These are phyloP conservation scores for Cladophialophora bantiana DNA, from an alignment of 2,329 filamentous ascomycete species.

Conservation along the genomic window DNA sequence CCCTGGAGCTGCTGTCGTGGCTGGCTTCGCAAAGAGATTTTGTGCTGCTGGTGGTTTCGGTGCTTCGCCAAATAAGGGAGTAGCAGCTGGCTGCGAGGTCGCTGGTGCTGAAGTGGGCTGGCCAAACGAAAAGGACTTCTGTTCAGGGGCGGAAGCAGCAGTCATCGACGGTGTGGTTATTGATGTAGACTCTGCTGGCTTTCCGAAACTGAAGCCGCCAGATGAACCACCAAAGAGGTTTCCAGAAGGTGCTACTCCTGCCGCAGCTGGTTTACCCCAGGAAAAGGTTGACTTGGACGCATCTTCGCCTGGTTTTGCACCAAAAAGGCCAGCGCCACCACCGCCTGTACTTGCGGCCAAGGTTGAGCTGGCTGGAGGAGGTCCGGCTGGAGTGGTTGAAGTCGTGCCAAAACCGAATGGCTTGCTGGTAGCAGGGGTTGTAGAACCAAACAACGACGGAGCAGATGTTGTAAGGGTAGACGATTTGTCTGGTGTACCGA, in stretches of 20 bases:
- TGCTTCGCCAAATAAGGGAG: slow-evolving; percentile 26
- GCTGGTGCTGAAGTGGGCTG: slow-evolving; percentile 21
- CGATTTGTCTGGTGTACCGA: slow-evolving; percentile 36
- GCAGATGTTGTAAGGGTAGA: slow-evolving; percentile 40
- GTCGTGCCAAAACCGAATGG: slow-evolving; percentile 48
- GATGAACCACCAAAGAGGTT: slow-evolving; percentile 49
- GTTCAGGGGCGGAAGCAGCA: slow-evolving; percentile 21
- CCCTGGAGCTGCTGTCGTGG: slow-evolving; percentile 19
- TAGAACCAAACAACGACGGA: slow-evolving; percentile 47
- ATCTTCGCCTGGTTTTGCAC: slow-evolving; percentile 41
- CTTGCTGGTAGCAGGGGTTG: slow-evolving; percentile 46
- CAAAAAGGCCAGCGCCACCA: slow-evolving; percentile 42
- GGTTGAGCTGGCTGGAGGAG: slow-evolving; percentile 49
- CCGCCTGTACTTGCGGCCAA: slow-evolving; percentile 44
- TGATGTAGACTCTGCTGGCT: slow-evolving; percentile 25
- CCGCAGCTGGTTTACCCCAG: slow-evolving; percentile 44
- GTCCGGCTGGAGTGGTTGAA: slow-evolving; percentile 60
- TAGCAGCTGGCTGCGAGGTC: slow-evolving; percentile 29
- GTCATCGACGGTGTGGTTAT: slow-evolving; percentile 20
- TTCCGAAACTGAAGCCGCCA: slow-evolving; percentile 28
- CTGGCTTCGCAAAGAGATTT: slow-evolving; percentile 31
- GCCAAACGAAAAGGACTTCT: slow-evolving; percentile 29
- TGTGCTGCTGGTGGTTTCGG: slow-evolving; percentile 11
- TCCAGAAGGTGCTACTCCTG: slow-evolving; percentile 41
- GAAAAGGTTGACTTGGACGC: slow-evolving; percentile 37